Evolutionary conservation across 1,139 yeast genomes (phyloP), one percentile per base, ranked within the genome.

Genomic region (Sporopachydermia cereana): DNA sequence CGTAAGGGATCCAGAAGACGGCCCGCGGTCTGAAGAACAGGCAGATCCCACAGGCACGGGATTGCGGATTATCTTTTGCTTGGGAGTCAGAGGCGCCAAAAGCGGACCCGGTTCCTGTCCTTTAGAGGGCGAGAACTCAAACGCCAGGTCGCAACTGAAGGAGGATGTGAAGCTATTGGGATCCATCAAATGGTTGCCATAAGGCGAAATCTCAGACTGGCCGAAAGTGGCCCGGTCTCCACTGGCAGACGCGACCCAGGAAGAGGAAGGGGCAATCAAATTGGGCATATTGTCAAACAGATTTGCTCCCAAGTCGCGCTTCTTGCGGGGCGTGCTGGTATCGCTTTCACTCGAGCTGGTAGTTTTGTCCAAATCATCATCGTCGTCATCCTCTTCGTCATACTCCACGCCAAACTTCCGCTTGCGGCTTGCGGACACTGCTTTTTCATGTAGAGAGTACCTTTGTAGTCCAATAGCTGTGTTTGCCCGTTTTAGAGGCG

Each of bases 391-490:
- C 12, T 30, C 43, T 9, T 41, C 41, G n/a, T 41, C 41, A 18
- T 34, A 34, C 5, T 34, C 39, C n/a, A 31, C 18, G 12, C 20
- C 18, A 12, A 9, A 30, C n/a, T 41, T 30, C 34, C 43, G 16
- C 29, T 41, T 41, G 39, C 16, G 20, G 23, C 25, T 31, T 29
- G 14, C 21, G 30, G 45, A 16, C 42, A 36, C n/a, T 17, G 41
- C 25, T 16, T 14, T 23, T n/a, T 41, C 45, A 18, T 53, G 49
- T 4, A 50, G 49, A 2, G 49, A n/a, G 24, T 50, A 45, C 29
- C 49, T 16, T 46, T 64, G 67, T 23, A 64, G 49, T 2, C 67
- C 68, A 46, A 63, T 61, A 3, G 61, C 63, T 2, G 66, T 60
- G 46, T 59, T 58, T 24, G 64, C 57, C 44, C 66, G 57, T 48